Conservation (phyloP, 106 monocot species). For the Platanthera zijinensis region DNA sequence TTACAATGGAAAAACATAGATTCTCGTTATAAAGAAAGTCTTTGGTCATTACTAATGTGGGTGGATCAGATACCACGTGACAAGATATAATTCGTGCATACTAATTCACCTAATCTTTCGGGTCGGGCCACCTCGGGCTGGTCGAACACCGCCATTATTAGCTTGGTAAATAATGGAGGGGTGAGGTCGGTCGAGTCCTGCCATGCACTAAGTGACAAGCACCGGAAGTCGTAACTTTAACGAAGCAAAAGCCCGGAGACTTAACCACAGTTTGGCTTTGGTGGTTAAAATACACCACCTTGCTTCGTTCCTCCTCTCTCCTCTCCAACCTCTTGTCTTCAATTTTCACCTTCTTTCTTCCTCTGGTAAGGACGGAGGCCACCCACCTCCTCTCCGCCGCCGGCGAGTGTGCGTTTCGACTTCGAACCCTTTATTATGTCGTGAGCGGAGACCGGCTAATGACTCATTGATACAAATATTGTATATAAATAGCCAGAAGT, state of each 20-base stretch:
- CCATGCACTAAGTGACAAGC: conserved; percentile 7
- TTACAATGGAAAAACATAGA: no score
- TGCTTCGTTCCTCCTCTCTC: background rate
- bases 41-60: no score
- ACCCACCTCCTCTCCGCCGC: background rate
- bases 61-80: no score
- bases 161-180: background rate
- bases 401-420: background rate
- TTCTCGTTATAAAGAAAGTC: no score
- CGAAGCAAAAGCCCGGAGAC: background rate
- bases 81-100: no score
- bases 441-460: background rate
- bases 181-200: background rate
- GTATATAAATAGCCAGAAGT: no score
- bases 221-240: background rate
- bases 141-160: background rate
- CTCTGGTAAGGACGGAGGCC: background rate
- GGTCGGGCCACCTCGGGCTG: background rate
- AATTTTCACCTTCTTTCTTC: background rate
- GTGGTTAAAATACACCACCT: conserved; percentile 3
- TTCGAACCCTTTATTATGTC: background rate
- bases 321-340: background rate
- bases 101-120: background rate
- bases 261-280: background rate
- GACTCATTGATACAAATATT: no score